Percentiles rank a stretch among this genome's conserved stretches.
phyloP scores from a whole-genome alignment of 1,284 basidiomycete genomes.

The Phellopilus nigrolimitatus region DNA sequence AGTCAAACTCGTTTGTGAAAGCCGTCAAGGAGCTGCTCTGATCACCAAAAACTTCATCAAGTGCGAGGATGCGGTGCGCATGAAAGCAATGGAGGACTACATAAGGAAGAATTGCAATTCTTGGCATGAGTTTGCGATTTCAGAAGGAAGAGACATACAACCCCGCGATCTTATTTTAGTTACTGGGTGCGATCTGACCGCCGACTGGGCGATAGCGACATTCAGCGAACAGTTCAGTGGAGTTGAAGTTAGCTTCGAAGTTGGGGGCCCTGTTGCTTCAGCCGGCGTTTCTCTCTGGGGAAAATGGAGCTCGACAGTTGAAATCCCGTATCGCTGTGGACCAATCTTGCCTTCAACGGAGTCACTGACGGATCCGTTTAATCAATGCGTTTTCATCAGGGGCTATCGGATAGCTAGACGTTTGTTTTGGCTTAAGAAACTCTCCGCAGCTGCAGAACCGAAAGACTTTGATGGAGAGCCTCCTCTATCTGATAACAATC shows the following conservation, averaged over 20 bases:
- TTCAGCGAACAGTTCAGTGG: background rate
- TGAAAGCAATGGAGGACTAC: background rate
- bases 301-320: background rate
- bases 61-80: background rate
- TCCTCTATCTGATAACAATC: too few relatives aligned
- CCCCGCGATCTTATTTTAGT: constrained; percentile 2
- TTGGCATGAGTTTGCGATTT: constrained; percentile 1
- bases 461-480: background rate
- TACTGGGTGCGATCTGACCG: constrained; percentile 1
- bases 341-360: background rate
- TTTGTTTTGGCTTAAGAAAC: background rate
- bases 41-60: background rate
- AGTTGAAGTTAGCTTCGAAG: background rate
- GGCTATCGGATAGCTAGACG: background rate
- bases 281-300: background rate
- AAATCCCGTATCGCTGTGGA: constrained; percentile 5
- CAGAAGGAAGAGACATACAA: background rate
- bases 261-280: background rate
- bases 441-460: constrained; percentile 4
- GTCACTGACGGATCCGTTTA: background rate
- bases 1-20: background rate
- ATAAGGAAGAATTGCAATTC: background rate
- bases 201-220: constrained; percentile 5
- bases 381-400: constrained; percentile 9
- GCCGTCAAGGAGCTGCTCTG: constrained; percentile 3